Evolutionary conservation across 331 rosid genomes (phyloP), one percentile per base, ranked within the genome.

Genomic region (Erythrophleum ivorense): DNA sequence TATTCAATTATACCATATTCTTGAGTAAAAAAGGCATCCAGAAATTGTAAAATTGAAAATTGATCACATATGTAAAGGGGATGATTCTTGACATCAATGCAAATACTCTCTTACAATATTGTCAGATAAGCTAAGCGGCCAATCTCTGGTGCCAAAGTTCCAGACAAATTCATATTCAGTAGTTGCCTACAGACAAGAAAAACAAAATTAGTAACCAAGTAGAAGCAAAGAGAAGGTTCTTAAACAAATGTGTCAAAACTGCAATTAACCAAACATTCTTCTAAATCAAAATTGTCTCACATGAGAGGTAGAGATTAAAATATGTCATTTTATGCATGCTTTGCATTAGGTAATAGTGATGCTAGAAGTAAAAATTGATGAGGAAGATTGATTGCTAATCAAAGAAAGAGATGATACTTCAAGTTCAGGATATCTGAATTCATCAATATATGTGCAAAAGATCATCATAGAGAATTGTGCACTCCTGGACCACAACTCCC

Each of bases 101-200:
- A 53, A 54, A 64, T 75, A 73, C 31, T 38, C 3, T 29, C 98
- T 86, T 91, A 96, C 99, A 96, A 57, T 87, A 86, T 91, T 76
- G 18, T 15, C 84, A 94, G 46, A 72, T 82, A 6, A 57, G 94
- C 82, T 65, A 96, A 87, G 72, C 71, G 58, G 62, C 98, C 98
- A 62, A 92, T 88, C 86, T 91, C 95, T 9, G 98, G 91, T 34
- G 92, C 91, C 71, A 96, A 77, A 62, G 16, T 85, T 88, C 99
- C 99, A 9, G 86, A 81, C 34, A 96, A 80, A 58, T 88, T 89
- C 97, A 90, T 64, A 38, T 10, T 78, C 41, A 86, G 67, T 6
- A 96, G 89, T 91, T 73, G 93, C 97, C 99, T 96, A 83, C 85
- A 88, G 40, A 79, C 66, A 59, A 33, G 59, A 62, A 68, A 71